Conservation (phyloP, 2,329 filamentous ascomycete species). For the Claviceps paspali region DNA sequence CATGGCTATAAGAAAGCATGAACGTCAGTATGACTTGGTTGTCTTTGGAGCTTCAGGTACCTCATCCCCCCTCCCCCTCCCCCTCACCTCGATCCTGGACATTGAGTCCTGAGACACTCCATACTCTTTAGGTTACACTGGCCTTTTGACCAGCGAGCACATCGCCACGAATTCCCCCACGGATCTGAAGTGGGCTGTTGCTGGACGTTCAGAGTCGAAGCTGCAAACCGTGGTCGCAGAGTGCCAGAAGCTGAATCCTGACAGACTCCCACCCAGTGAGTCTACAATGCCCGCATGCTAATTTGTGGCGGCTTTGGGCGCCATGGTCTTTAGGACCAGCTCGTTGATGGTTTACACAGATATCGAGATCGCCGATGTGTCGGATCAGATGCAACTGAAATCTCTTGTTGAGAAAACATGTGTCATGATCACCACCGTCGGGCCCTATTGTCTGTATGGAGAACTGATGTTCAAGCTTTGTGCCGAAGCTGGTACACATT, state of each 20-base stretch:
- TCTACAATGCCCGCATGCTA: neutral
- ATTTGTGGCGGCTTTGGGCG: neutral
- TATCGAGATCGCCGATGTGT: slow-evolving; percentile 36
- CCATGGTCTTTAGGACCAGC: neutral
- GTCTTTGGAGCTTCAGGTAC: slow-evolving; percentile 43
- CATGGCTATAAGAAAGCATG: slow-evolving; percentile 35
- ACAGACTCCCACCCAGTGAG: slow-evolving; percentile 56
- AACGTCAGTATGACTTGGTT: slow-evolving; percentile 40
- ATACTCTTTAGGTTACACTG: slow-evolving; percentile 55
- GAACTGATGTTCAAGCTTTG: slow-evolving; percentile 46
- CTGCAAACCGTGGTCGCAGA: slow-evolving; percentile 53
- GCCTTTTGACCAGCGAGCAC: slow-evolving; percentile 60
- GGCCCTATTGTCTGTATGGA: slow-evolving; percentile 41
- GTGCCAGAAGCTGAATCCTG: slow-evolving; percentile 49
- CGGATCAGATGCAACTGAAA: slow-evolving; percentile 28
- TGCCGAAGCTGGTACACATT: slow-evolving; percentile 47
- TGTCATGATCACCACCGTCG: slow-evolving; percentile 42
- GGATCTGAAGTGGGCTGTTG: slow-evolving; percentile 74
- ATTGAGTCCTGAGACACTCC: neutral
- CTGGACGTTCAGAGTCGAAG: slow-evolving; percentile 66
- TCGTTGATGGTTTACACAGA: slow-evolving; percentile 15
- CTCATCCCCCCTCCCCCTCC: too few species aligned
- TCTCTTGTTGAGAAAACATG: slow-evolving; percentile 39
- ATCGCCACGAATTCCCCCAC: slow-evolving; percentile 56
- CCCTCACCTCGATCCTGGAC: slow-evolving; percentile 5